These are phyloP conservation scores for Cladosporium sp. DNA, from an alignment of 2,329 filamentous ascomycete genomes.

Conservation along the genomic window DNA sequence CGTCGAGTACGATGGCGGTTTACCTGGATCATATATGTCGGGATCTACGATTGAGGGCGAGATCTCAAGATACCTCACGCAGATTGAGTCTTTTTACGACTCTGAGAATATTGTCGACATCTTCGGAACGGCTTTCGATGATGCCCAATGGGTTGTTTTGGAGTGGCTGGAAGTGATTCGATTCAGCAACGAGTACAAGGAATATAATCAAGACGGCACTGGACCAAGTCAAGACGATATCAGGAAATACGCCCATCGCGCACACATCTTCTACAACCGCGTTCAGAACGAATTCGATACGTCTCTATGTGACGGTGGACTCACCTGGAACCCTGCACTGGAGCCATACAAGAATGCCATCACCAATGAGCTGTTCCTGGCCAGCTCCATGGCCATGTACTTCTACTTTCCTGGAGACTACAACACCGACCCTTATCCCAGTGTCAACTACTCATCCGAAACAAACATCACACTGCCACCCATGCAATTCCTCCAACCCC, in stretches of 20 bases:
- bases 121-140: conserved; percentile 30
- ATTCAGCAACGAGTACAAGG: conserved; percentile 27
- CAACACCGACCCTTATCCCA: conserved; percentile 46
- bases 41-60: conserved; percentile 18
- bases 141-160: conserved; percentile 32
- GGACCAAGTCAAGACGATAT: conserved; percentile 77
- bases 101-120: conserved; percentile 29
- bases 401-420: conserved; percentile 78
- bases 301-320: conserved; percentile 74
- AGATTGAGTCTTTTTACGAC: conserved; percentile 26
- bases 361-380: conserved; percentile 86
- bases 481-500: conserved; percentile 20
- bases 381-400: conserved; percentile 86
- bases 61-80: conserved; percentile 24
- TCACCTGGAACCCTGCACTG: conserved; percentile 82
- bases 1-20: conserved; percentile 14
- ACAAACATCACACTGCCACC: conserved; percentile 44
- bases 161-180: conserved; percentile 32
- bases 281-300: conserved; percentile 77
- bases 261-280: conserved; percentile 82
- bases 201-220: conserved; percentile 15
- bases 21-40: conserved; percentile 12
- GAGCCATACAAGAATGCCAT: conserved; percentile 93
- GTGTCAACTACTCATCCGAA: conserved; percentile 30
- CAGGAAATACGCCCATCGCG: conserved; percentile 73